phyloP scores from a whole-genome alignment of 805 yeast species.

The Barnettozyma sp. region DNA sequence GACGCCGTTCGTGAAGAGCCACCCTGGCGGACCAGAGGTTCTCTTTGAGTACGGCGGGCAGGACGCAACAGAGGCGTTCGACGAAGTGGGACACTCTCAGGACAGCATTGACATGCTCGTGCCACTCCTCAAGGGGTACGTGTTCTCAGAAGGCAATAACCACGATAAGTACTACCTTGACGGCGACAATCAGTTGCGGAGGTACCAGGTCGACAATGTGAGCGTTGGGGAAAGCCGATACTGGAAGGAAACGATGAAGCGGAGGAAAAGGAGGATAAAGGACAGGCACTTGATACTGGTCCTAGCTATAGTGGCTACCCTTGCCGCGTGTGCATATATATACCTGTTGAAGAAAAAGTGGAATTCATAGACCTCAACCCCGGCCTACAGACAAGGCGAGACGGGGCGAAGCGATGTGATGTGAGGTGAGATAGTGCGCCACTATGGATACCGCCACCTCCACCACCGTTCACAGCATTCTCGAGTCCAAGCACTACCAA shows the following conservation, averaged over 20 bases:
- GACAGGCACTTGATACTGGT: constrained; percentile 11
- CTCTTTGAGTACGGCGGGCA: constrained; percentile 67
- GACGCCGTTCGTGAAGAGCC: constrained; percentile 57
- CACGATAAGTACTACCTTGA: constrained; percentile 1
- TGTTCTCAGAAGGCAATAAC: constrained; percentile 35
- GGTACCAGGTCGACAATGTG: constrained; percentile 14
- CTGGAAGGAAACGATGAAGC: constrained; percentile 9
- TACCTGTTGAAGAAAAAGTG: constrained; percentile 14
- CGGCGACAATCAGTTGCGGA: constrained; percentile 2
- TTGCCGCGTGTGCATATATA: constrained; percentile 16
- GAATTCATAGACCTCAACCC: constrained; percentile 4
- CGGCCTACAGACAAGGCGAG: no score
- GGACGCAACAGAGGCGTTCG: constrained; percentile 77
- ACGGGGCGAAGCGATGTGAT: no score
- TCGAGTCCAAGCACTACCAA: no score
- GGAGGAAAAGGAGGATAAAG: constrained; percentile 7
- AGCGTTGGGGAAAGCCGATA: constrained; percentile 24
- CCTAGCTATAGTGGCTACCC: constrained; percentile 13
- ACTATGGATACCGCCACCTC: no score
- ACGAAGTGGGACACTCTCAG: constrained; percentile 95
- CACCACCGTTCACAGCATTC: no score
- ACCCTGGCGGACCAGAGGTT: constrained; percentile 70
- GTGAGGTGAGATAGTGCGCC: no score
- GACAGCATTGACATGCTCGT: constrained; percentile 78
- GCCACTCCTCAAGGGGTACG: constrained; percentile 65